A percentile compares a stretch with the other conserved stretches of the same genome.
phyloP scores from a whole-genome alignment of 2,329 filamentous ascomycete species.

The Teratosphaeria nubilosa region DNA sequence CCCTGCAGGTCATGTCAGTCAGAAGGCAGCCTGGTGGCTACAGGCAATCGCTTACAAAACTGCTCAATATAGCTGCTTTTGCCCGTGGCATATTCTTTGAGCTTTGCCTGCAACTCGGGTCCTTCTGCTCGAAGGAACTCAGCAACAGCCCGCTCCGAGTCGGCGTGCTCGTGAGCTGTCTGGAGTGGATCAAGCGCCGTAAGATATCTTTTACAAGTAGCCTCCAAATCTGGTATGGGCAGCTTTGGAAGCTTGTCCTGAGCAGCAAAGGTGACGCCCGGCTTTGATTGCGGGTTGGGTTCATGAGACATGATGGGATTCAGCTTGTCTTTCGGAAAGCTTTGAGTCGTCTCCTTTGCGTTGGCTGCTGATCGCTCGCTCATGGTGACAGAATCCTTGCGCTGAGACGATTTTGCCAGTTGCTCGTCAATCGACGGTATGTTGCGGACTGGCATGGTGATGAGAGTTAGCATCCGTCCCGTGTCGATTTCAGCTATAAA shows the following conservation, averaged over 20 bases:
- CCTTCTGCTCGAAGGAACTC: slow-evolving; percentile 79
- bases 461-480: slow-evolving; percentile 29
- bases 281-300: slow-evolving; percentile 48
- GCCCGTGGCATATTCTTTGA: slow-evolving; percentile 81
- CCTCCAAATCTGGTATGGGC: slow-evolving; percentile 80
- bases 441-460: slow-evolving; percentile 45
- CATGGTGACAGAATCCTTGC: slow-evolving; percentile 29
- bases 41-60: slow-evolving; percentile 61
- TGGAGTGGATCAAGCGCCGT: slow-evolving; percentile 73
- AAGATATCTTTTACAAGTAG: slow-evolving; percentile 69
- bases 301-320: slow-evolving; percentile 36
- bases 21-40: background rate
- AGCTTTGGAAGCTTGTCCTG: slow-evolving; percentile 86
- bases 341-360: slow-evolving; percentile 44
- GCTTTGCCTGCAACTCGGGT: slow-evolving; percentile 71
- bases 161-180: slow-evolving; percentile 65
- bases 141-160: slow-evolving; percentile 67
- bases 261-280: slow-evolving; percentile 75
- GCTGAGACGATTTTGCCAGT: slow-evolving; percentile 6
- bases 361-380: slow-evolving; percentile 37
- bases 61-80: slow-evolving; percentile 97
- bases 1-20: slow-evolving; percentile 46
- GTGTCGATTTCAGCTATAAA: slow-evolving; percentile 53
- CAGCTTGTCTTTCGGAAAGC: slow-evolving; percentile 37
- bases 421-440: slow-evolving; percentile 20